Conservation (phyloP, 768 basidiomycete species). For the Psilocybe cubensis region DNA sequence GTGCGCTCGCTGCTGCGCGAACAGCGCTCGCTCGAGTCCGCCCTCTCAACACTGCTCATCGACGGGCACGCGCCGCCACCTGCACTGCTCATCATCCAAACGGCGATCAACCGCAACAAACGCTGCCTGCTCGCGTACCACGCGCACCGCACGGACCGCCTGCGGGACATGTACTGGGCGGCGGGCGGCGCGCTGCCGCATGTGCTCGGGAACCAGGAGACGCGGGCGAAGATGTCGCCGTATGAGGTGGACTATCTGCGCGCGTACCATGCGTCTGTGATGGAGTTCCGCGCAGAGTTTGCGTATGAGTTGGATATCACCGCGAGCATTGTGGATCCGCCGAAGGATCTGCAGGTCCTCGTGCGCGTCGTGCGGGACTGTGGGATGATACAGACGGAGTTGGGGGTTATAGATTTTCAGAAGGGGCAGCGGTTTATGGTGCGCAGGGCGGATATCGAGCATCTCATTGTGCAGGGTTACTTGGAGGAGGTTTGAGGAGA, state of each 20-base stretch:
- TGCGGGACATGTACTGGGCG: conserved; percentile 90
- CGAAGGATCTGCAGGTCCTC: conserved; percentile 87
- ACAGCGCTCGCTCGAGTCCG: conserved; percentile 84
- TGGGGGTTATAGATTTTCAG: conserved; percentile 88
- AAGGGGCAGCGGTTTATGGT: conserved; percentile 92
- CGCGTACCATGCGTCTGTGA: conserved; percentile 77
- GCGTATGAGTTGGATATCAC: conserved; percentile 88
- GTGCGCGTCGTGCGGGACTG: conserved; percentile 89
- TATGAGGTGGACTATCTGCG: conserved; percentile 71
- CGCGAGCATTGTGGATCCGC: conserved; percentile 79
- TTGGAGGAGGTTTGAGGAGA: conserved; percentile 74
- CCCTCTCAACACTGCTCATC: conserved; percentile 41
- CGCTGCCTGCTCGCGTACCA: conserved; percentile 96
- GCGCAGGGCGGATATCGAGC: conserved; percentile 86
- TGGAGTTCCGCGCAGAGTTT: conserved; percentile 85
- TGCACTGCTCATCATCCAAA: conserved; percentile 83
- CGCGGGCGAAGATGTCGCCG: conserved; percentile 63
- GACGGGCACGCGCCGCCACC: conserved; percentile 52
- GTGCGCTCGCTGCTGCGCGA: conserved; percentile 89
- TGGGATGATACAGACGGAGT: conserved; percentile 90
- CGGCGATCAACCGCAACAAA: conserved; percentile 90
- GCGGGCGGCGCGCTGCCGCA: conserved; percentile 87
- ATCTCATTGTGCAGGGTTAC: conserved; percentile 92
- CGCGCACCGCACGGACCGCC: conserved; percentile 78
- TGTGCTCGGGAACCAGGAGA: conserved; percentile 68